Evolutionary conservation across 768 basidiomycete genomes (phyloP).

Genomic region (Naematelia encephala): DNA sequence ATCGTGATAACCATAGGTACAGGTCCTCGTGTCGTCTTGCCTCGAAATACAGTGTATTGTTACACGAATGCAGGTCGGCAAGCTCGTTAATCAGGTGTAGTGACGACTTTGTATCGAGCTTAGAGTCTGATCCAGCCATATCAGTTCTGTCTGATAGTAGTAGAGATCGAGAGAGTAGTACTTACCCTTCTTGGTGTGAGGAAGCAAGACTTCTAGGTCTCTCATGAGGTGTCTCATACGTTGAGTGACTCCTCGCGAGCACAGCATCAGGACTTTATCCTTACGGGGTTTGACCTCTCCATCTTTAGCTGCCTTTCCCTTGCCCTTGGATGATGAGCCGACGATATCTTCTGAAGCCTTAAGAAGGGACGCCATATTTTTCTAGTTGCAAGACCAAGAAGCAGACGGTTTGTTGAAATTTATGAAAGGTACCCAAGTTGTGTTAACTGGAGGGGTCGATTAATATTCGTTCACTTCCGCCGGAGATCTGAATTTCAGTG

Average conservation of each 20-base stretch:
- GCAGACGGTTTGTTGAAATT: background rate
- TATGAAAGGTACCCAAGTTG: too few relatives aligned
- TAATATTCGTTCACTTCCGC: too few relatives aligned
- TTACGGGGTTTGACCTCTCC: slow-evolving; percentile 66
- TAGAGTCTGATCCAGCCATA: slow-evolving; percentile 65
- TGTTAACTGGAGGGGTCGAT: too few relatives aligned
- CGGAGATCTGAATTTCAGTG: too few relatives aligned
- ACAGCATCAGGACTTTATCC: slow-evolving; percentile 88
- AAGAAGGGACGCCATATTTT: background rate
- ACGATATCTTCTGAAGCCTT: background rate
- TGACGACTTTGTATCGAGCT: slow-evolving; percentile 94
- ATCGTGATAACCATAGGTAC: slow-evolving; percentile 93
- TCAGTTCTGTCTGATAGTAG: background rate
- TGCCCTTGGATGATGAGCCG: slow-evolving; percentile 7
- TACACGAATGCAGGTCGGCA: slow-evolving; percentile 95
- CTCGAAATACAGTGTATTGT: slow-evolving; percentile 96
- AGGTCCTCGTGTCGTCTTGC: slow-evolving; percentile 92
- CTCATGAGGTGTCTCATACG: slow-evolving; percentile 97
- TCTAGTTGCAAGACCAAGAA: background rate
- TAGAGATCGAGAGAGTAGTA: slow-evolving; percentile 4
- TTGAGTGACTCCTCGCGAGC: slow-evolving; percentile 89
- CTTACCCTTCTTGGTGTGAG: slow-evolving; percentile 94
- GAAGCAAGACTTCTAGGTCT: slow-evolving; percentile 81
- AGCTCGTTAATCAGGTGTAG: slow-evolving; percentile 89
- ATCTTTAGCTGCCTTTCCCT: slow-evolving; percentile 10